A percentile compares a stretch with the other conserved stretches of the same genome.
phyloP scores from a whole-genome alignment of 768 basidiomycete species.

The Saitozyma sp. region DNA sequence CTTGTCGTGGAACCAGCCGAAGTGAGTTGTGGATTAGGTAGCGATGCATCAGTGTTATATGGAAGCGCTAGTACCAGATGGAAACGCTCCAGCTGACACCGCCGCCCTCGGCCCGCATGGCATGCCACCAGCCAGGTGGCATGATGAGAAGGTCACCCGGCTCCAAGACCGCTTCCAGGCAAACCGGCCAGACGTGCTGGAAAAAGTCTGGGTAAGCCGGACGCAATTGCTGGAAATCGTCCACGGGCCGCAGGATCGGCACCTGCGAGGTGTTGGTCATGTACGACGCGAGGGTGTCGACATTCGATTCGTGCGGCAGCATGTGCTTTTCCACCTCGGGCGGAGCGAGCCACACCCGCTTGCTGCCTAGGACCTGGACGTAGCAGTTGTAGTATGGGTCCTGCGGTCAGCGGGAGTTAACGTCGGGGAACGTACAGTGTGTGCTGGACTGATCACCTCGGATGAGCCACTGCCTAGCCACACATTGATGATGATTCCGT shows the following conservation, averaged over 20 bases:
- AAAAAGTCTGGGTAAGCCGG: constrained; percentile 60
- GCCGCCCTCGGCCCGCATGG: constrained; percentile 47
- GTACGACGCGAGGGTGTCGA: constrained; percentile 48
- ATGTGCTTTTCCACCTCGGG: constrained; percentile 57
- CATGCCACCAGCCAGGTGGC: constrained; percentile 65
- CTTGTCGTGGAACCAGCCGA: constrained; percentile 49
- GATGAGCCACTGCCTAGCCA: constrained; percentile 57
- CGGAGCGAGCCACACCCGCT: constrained; percentile 89
- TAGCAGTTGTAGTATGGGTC: constrained; percentile 94
- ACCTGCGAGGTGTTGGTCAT: constrained; percentile 78
- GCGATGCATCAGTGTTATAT: neutral
- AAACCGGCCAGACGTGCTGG: constrained; percentile 61
- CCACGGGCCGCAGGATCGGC: constrained; percentile 65
- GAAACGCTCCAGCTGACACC: constrained; percentile 48
- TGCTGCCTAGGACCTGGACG: constrained; percentile 81
- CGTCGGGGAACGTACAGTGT: constrained; percentile 63
- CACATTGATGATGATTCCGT: constrained; percentile 47
- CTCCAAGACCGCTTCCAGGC: constrained; percentile 64
- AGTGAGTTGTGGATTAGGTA: constrained; percentile 1
- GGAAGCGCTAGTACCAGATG: constrained; percentile 42
- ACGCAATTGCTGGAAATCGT: constrained; percentile 8
- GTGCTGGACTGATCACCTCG: constrained; percentile 81
- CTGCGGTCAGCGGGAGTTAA: constrained; percentile 54
- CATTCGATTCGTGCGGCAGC: constrained; percentile 56
- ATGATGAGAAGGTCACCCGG: constrained; percentile 87